Conservation (phyloP, 192 early-diverging fungal genomes). For the Pilobolus umbonatus region DNA sequence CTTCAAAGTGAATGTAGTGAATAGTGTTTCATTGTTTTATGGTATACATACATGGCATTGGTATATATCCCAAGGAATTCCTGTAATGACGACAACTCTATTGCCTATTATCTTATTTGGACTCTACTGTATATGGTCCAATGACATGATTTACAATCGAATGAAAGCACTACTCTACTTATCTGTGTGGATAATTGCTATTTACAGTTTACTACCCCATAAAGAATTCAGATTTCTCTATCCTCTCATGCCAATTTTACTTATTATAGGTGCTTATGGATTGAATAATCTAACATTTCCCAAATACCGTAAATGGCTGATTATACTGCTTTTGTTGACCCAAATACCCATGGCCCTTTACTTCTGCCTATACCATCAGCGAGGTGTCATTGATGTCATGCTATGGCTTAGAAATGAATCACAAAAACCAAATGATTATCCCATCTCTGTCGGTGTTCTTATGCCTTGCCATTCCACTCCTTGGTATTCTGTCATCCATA, state of each 20-base stretch:
- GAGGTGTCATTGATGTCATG: slow-evolving; percentile 89
- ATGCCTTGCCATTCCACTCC: slow-evolving; percentile 99
- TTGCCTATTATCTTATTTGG: slow-evolving; percentile 64
- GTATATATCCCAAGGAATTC: slow-evolving; percentile 82
- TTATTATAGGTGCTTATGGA: slow-evolving; percentile 44
- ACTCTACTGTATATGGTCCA: slow-evolving; percentile 27
- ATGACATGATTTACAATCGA: not conserved
- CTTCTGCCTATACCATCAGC: slow-evolving; percentile 76
- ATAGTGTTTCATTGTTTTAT: slow-evolving; percentile 84
- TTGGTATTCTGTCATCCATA: slow-evolving; percentile 81
- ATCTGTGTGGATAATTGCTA: slow-evolving; percentile 41
- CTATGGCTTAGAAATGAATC: slow-evolving; percentile 57
- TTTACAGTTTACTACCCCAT: slow-evolving; percentile 79
- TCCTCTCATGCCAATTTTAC: slow-evolving; percentile 70
- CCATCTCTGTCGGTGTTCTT: slow-evolving; percentile 58
- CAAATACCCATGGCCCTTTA: slow-evolving; percentile 71
- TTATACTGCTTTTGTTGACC: slow-evolving; percentile 52
- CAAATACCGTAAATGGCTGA: not conserved
- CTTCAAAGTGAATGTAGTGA: slow-evolving; percentile 73
- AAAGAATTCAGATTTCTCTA: slow-evolving; percentile 97
- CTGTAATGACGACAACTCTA: slow-evolving; percentile 70
- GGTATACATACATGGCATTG: slow-evolving; percentile 89
- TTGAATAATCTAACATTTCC: slow-evolving; percentile 13
- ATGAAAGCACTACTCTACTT: slow-evolving; percentile 32
- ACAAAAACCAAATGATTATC: no score